phyloP scores from a whole-genome alignment of 164 flowering plant species.

The Saururus chinensis region DNA sequence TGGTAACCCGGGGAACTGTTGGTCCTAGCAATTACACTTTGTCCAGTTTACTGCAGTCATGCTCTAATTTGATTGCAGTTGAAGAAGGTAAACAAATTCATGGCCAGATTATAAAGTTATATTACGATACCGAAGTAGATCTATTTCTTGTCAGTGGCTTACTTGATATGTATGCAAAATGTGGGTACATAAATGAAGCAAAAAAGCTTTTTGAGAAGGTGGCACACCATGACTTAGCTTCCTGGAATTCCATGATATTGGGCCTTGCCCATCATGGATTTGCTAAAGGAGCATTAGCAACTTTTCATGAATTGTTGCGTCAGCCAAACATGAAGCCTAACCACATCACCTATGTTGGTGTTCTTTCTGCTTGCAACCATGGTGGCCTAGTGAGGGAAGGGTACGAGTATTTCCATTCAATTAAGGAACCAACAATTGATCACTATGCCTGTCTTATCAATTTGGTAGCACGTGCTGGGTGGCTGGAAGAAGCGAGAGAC shows the following conservation, averaged over 20 bases:
- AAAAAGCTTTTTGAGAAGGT: constrained; percentile 14
- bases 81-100: constrained; percentile 27
- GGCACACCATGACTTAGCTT: constrained; percentile 13
- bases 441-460: constrained; percentile 22
- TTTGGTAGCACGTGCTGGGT: constrained; percentile 17
- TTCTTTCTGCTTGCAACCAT: constrained; percentile 26
- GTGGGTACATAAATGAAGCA: constrained; percentile 19
- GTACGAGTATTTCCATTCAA: constrained; percentile 12
- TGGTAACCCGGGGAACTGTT: constrained; percentile 11
- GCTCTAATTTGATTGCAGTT: constrained; percentile 14
- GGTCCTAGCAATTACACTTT: constrained; percentile 18
- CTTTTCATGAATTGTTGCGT: constrained; percentile 11
- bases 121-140: constrained; percentile 3
- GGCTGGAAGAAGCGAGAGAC: constrained; percentile 17
- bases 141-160: constrained; percentile 11
- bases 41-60: constrained; percentile 15
- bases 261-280: constrained; percentile 19
- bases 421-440: constrained; percentile 17
- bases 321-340: constrained; percentile 14
- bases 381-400: constrained; percentile 19
- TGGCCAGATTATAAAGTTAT: constrained; percentile 18
- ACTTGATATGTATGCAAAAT: constrained; percentile 20
- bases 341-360: constrained; percentile 16
- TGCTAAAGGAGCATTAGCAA: constrained; percentile 11
- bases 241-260: constrained; percentile 23